These are phyloP conservation scores for Oryza meyeriana DNA, from an alignment of 176 grass and related monocot species.

Conservation along the genomic window DNA sequence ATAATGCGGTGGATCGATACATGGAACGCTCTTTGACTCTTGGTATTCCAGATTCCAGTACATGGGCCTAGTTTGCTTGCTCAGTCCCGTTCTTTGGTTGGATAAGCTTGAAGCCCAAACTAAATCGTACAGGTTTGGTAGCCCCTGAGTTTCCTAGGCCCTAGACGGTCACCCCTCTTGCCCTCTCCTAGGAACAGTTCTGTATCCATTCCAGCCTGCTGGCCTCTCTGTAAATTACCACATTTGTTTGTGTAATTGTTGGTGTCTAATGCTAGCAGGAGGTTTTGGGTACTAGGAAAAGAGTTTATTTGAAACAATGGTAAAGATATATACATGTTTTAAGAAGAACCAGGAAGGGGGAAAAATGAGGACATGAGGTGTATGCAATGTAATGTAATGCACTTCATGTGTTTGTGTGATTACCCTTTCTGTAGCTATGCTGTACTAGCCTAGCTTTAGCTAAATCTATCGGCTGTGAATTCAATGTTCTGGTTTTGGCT, in stretches of 20 bases:
- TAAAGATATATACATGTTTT: background rate
- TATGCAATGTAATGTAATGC: background rate
- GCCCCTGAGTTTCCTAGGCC: too few species aligned
- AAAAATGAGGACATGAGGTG: background rate
- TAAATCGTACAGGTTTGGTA: too few species aligned
- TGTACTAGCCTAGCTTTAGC: background rate
- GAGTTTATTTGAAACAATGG: background rate
- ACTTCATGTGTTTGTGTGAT: background rate
- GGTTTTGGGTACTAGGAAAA: too few species aligned
- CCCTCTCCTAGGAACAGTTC: too few species aligned
- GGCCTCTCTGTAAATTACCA: background rate
- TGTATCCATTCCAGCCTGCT: background rate
- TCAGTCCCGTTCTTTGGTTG: too few species aligned
- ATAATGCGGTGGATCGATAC: too few species aligned
- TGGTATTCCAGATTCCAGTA: too few species aligned
- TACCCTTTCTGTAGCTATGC: background rate
- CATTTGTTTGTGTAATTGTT: conserved; percentile 17
- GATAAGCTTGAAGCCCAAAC: too few species aligned
- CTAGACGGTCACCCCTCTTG: too few species aligned
- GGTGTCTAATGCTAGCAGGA: background rate
- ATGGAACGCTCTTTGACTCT: too few species aligned
- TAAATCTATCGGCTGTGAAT: background rate
- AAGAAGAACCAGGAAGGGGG: background rate
- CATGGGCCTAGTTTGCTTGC: too few species aligned
- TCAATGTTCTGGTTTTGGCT: background rate